Evolutionary conservation across 1,139 yeast species (phyloP).

Genomic region (Hanseniaspora uvarum): DNA sequence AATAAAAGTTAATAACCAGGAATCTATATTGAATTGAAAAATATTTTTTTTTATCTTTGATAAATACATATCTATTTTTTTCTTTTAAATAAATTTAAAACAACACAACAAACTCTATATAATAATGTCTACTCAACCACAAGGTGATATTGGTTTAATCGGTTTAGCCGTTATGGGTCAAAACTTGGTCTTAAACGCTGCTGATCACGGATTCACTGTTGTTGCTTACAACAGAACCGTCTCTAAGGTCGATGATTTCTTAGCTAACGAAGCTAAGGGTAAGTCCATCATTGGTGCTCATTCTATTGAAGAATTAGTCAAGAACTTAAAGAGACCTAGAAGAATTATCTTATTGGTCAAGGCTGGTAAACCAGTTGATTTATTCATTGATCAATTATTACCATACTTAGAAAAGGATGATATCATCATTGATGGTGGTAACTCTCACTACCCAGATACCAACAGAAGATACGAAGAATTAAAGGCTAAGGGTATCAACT

Average conservation of each 20-base stretch:
- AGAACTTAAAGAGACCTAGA: conserved; percentile 93
- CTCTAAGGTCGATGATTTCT: conserved; percentile 85
- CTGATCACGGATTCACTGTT: conserved; percentile 95
- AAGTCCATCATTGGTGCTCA: conserved; percentile 90
- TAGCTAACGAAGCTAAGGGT: conserved; percentile 93
- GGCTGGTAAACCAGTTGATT: conserved; percentile 94
- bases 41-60: background rate
- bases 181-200: conserved; percentile 92
- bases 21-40: background rate
- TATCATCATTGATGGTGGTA: conserved; percentile 98
- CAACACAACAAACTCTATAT: conserved; percentile 17
- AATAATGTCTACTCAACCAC: conserved; percentile 25
- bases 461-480: conserved; percentile 93
- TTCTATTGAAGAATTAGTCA: conserved; percentile 77
- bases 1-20: background rate
- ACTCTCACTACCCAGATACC: conserved; percentile 98
- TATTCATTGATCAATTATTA: conserved; percentile 73
- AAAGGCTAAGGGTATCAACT: conserved; percentile 74
- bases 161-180: conserved; percentile 99
- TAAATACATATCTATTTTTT: conserved; percentile 22
- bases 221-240: conserved; percentile 98
- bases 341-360: conserved; percentile 87
- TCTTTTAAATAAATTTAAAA: conserved; percentile 22
- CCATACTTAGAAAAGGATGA: conserved; percentile 94
- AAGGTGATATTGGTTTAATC: conserved; percentile 96